phyloP scores from a whole-genome alignment of 2,329 filamentous ascomycete genomes.

The Fusarium paranaense region DNA sequence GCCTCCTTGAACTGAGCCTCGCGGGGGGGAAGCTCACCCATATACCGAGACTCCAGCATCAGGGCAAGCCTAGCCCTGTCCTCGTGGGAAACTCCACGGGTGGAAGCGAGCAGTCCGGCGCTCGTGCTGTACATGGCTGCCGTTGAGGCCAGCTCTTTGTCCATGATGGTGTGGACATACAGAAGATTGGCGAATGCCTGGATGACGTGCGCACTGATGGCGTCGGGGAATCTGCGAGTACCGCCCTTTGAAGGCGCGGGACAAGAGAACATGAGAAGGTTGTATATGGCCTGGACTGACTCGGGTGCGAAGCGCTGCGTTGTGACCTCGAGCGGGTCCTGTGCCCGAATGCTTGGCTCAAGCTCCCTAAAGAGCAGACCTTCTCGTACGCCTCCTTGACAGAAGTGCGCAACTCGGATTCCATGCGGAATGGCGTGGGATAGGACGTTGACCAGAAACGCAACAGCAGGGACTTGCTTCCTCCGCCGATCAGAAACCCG shows the following conservation, averaged over 20 bases:
- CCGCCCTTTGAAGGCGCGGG: conserved; percentile 50
- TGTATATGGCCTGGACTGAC: conserved; percentile 58
- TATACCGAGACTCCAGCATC: conserved; percentile 73
- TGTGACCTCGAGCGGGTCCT: conserved; percentile 70
- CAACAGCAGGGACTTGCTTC: conserved; percentile 75
- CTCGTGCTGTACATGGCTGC: conserved; percentile 73
- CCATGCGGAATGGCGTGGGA: conserved; percentile 67
- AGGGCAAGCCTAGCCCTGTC: conserved; percentile 71
- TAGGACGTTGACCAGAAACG: conserved; percentile 73
- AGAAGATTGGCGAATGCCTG: conserved; percentile 70
- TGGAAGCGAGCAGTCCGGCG: conserved; percentile 70
- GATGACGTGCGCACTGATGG: conserved; percentile 61
- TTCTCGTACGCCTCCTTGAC: conserved; percentile 77
- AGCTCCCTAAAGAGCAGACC: conserved; percentile 72
- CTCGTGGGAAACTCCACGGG: conserved; percentile 71
- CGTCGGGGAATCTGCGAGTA: conserved; percentile 48
- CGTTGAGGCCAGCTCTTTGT: conserved; percentile 66
- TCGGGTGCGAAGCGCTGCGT: conserved; percentile 64
- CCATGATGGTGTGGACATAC: conserved; percentile 62
- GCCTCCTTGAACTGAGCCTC: conserved; percentile 66
- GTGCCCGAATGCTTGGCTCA: conserved; percentile 56
- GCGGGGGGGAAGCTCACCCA: conserved; percentile 68
- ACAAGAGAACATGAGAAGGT: conserved; percentile 60
- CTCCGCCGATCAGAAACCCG: conserved; percentile 74
- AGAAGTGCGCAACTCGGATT: conserved; percentile 74